Evolutionary conservation across 2,329 filamentous ascomycete genomes (phyloP).

Genomic region (Penicillium glabrum): DNA sequence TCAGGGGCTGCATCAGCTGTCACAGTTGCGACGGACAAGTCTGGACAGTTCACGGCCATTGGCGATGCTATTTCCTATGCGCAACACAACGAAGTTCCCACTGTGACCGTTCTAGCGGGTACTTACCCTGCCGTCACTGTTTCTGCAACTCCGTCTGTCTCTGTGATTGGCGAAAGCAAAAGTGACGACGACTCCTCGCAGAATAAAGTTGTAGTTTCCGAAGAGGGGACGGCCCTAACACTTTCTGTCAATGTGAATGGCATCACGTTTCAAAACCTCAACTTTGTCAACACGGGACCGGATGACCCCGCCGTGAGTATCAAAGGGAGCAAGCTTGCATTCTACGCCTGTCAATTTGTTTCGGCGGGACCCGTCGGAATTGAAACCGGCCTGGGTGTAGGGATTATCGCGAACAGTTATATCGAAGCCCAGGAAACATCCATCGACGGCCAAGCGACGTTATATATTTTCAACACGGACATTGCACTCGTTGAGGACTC

Average conservation of each 20-base stretch:
- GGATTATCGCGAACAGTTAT: slow-evolving; percentile 47
- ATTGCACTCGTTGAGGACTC: slow-evolving; percentile 40
- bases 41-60: slow-evolving; percentile 50
- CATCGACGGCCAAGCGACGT: slow-evolving; percentile 41
- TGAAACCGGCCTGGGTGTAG: slow-evolving; percentile 31
- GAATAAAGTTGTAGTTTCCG: slow-evolving; percentile 40
- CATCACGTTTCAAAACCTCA: slow-evolving; percentile 40
- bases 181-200: slow-evolving; percentile 32
- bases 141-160: slow-evolving; percentile 42
- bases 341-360: slow-evolving; percentile 47
- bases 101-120: slow-evolving; percentile 47
- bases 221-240: slow-evolving; percentile 28
- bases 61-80: slow-evolving; percentile 47
- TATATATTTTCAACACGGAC: slow-evolving; percentile 47
- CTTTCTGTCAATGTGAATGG: slow-evolving; percentile 32
- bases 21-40: slow-evolving; percentile 47
- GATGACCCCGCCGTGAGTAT: slow-evolving; percentile 28
- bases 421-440: slow-evolving; percentile 46
- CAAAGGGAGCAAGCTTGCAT: slow-evolving; percentile 42
- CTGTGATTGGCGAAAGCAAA: slow-evolving; percentile 39
- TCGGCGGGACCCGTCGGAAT: slow-evolving; percentile 36
- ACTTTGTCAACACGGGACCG: slow-evolving; percentile 30
- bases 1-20: slow-evolving; percentile 28
- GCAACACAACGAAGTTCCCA: slow-evolving; percentile 41
- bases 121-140: slow-evolving; percentile 49